Conservation (phyloP, 2,329 filamentous ascomycete species). For the Talaromyces verruculosus region DNA sequence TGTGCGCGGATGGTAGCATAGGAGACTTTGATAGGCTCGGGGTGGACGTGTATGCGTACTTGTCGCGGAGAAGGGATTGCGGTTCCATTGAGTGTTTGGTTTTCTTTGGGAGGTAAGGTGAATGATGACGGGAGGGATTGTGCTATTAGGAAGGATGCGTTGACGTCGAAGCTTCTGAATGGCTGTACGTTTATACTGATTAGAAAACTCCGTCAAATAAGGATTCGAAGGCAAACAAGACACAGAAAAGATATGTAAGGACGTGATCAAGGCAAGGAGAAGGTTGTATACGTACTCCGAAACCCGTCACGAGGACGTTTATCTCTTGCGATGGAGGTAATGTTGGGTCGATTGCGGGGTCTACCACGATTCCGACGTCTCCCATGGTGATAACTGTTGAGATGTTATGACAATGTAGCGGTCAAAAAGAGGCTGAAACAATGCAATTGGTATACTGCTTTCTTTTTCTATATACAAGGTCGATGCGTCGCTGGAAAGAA, state of each 20-base stretch:
- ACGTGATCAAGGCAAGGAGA: constrained; percentile 5
- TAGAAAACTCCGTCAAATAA: background rate
- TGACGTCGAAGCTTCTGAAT: constrained; percentile 71
- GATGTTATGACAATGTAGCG: background rate
- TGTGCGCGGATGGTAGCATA: constrained; percentile 66
- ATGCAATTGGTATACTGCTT: background rate
- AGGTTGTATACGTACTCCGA: constrained; percentile 33
- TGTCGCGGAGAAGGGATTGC: constrained; percentile 25
- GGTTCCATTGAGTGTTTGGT: constrained; percentile 20
- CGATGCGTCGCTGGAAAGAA: background rate
- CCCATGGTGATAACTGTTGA: constrained; percentile 29
- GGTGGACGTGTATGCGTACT: constrained; percentile 53
- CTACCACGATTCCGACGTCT: constrained; percentile 31
- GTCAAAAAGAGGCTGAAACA: background rate
- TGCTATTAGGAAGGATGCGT: constrained; percentile 80
- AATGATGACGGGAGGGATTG: constrained; percentile 65
- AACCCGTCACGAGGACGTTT: constrained; percentile 39
- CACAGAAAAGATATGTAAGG: background rate
- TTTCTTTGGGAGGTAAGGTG: constrained; percentile 39
- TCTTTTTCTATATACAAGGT: constrained; percentile 8
- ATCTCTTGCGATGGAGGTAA: constrained; percentile 30
- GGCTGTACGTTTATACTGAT: constrained; percentile 54
- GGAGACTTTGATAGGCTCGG: constrained; percentile 66
- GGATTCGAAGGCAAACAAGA: background rate
- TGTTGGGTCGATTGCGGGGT: constrained; percentile 23